phyloP scores from a whole-genome alignment of 164 flowering plant genomes.

The Chimonanthus praecox region DNA sequence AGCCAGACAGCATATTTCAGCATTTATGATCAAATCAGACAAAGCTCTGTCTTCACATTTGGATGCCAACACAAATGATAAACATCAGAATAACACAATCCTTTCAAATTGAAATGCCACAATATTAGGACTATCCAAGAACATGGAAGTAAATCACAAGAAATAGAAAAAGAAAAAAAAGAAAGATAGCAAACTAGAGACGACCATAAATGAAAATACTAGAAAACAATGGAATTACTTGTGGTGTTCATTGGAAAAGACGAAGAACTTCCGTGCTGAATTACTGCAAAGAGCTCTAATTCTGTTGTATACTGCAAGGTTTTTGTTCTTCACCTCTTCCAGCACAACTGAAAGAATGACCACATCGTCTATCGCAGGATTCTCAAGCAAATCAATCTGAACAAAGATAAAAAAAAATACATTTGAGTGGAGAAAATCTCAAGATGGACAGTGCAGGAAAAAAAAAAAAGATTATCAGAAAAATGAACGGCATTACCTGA shows the following conservation, averaged over 20 bases:
- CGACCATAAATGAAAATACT: neutral
- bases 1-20: neutral
- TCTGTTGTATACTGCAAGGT: slow-evolving; percentile 71
- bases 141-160: neutral
- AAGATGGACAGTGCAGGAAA: neutral
- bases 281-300: slow-evolving; percentile 72
- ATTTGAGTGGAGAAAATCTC: neutral
- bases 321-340: slow-evolving; percentile 90
- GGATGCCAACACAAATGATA: neutral
- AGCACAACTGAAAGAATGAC: slow-evolving; percentile 77
- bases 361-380: slow-evolving; percentile 73
- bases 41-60: neutral
- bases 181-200: neutral
- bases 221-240: slow-evolving; percentile 40
- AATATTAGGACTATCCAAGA: neutral
- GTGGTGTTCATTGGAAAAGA: slow-evolving; percentile 88
- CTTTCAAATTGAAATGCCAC: neutral
- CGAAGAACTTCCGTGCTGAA: slow-evolving; percentile 56
- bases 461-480: neutral
- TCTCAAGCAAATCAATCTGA: slow-evolving; percentile 96
- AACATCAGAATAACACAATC: neutral
- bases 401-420: neutral
- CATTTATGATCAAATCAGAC: neutral
- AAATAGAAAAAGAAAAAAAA: no score
- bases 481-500: neutral